Evolutionary conservation across 768 basidiomycete genomes (phyloP).

Genomic region (Tricholoma furcatifolium): DNA sequence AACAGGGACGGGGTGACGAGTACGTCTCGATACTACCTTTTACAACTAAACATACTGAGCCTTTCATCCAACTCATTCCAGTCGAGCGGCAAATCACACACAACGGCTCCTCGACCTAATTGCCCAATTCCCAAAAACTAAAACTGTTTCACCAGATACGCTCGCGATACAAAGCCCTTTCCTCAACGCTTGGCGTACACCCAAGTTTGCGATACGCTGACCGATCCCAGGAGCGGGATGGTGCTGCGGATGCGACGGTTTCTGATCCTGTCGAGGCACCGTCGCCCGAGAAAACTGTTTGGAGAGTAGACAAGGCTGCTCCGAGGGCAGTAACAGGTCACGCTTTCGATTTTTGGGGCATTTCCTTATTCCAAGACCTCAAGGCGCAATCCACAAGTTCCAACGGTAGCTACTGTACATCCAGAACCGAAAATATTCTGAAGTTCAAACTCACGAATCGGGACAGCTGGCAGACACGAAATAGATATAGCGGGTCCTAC

Average conservation of each 20-base stretch:
- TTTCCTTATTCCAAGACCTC: too few species aligned
- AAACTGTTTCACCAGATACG: constrained; percentile 82
- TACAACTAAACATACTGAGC: neutral
- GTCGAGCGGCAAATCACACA: constrained; percentile 63
- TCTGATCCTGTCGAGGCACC: constrained; percentile 6
- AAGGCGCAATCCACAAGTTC: too few species aligned
- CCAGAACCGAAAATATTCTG: too few species aligned
- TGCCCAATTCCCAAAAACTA: constrained; percentile 70
- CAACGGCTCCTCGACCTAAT: constrained; percentile 71
- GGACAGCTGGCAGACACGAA: too few species aligned
- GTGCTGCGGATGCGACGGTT: constrained; percentile 9
- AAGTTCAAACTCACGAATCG: too few species aligned
- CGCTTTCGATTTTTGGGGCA: constrained; percentile 14
- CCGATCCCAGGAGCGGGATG: constrained; percentile 20
- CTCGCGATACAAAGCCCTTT: constrained; percentile 84
- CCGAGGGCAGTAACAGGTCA: constrained; percentile 7
- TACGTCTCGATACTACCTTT: constrained; percentile 27
- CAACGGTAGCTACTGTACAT: too few species aligned
- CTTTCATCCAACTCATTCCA: constrained; percentile 18
- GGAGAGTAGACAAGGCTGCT: constrained; percentile 11
- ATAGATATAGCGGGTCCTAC: too few species aligned
- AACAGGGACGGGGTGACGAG: constrained; percentile 46
- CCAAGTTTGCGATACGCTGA: constrained; percentile 38
- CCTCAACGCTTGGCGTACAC: constrained; percentile 72
- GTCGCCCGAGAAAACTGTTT: neutral